Evolutionary conservation across 495 filamentous ascomycete species (phyloP), one percentile per base, ranked within the genome.

Genomic region (Beverwykella pulmonaria): DNA sequence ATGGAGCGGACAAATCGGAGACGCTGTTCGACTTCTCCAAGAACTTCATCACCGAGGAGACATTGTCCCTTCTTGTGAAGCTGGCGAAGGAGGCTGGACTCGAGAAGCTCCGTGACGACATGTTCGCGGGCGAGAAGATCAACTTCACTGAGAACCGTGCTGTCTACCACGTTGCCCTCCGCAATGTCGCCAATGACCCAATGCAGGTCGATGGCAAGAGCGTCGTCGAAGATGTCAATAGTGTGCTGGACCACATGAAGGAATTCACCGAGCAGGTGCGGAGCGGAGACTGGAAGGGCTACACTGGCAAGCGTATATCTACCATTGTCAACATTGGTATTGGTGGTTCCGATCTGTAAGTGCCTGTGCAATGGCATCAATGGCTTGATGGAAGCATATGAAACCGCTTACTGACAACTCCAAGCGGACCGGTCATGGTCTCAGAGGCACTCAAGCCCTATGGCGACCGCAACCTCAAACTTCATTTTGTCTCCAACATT

Each of bases 401-500:
- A 17, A 25, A 32, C 23, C 17, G 32, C 39, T n/a, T 52, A 52
- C 66, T 69, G 25, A 69, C 61, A 12, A 44, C 23, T n/a, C 19
- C 34, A 59, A 97, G 92, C 68, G 94, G 94, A 41, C 94, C 94
- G 23, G 95, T 98, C 70, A 98, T 98, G 94, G 94, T 98, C 61
- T 92, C 91, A 34, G 94, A 98, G 78, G 91, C 94, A 17, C 86
- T 98, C 67, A 97, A 97, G 83, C 86, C 92, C 70, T 98, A 98
- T 76, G 90, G 90, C 46, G 86, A 90, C 78, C 88, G 87, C 60
- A 86, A 88, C 76, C 80, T 93, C 76, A 97, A 86, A 36, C 83
- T 98, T 53, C 94, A 97, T 84, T 98, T 98, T 73, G 94, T 98
- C 64, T 98, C 94, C 79, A 98, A 98, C 83, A 97, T 98, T 73